Percentiles rank a stretch among this genome's conserved stretches.
phyloP scores from a whole-genome alignment of 495 filamentous ascomycete species.

The Hyphodiscus hymeniophilus region DNA sequence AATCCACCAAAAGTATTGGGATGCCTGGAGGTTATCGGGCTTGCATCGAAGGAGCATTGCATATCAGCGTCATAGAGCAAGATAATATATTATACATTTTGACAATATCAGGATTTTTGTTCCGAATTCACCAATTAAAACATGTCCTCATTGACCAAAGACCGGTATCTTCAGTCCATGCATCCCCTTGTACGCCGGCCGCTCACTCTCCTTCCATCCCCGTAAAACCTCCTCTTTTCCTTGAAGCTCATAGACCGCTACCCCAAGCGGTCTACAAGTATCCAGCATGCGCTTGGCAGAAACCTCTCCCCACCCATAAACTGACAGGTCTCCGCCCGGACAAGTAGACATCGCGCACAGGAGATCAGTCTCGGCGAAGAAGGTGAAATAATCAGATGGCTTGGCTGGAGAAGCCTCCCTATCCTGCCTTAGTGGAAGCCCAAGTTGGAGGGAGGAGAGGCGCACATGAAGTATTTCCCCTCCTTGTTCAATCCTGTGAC shows the following conservation, averaged over 20 bases:
- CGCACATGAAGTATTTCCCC: slow-evolving; percentile 68
- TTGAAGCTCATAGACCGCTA: slow-evolving; percentile 57
- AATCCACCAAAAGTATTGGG: no score
- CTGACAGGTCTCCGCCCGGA: slow-evolving; percentile 58
- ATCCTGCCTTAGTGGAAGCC: neutral
- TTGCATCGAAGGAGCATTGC: no score
- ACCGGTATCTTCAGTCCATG: slow-evolving; percentile 52
- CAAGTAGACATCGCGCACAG: slow-evolving; percentile 62
- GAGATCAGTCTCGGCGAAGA: slow-evolving; percentile 68
- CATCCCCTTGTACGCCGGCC: slow-evolving; percentile 52
- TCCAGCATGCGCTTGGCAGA: slow-evolving; percentile 58
- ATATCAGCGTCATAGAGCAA: no score
- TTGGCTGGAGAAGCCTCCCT: slow-evolving; percentile 57
- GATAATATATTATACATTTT: no score
- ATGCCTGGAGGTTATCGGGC: no score
- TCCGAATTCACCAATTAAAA: no score
- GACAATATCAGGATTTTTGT: no score
- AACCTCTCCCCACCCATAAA: slow-evolving; percentile 67
- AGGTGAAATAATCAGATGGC: slow-evolving; percentile 60
- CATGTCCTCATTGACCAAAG: slow-evolving; percentile 14
- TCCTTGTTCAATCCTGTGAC: slow-evolving; percentile 65
- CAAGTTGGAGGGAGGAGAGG: neutral
- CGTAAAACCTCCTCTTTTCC: slow-evolving; percentile 41
- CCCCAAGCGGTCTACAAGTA: slow-evolving; percentile 62
- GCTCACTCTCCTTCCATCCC: slow-evolving; percentile 52